These are phyloP conservation scores for Dendrocalamus sinicus DNA, from an alignment of 176 grass and related monocot species.

Conservation along the genomic window DNA sequence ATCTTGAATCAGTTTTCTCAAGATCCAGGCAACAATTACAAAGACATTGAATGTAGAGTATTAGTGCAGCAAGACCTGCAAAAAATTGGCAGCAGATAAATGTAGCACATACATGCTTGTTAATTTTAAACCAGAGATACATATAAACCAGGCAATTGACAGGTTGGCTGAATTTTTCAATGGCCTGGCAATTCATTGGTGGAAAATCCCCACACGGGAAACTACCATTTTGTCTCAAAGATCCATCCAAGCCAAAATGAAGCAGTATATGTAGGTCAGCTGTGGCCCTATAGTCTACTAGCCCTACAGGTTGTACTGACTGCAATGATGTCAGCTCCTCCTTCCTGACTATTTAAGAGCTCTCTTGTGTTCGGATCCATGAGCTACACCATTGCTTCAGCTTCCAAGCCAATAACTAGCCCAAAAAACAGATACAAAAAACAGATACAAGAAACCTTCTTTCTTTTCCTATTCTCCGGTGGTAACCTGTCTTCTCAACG, in stretches of 20 bases:
- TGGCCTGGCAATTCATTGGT: background rate
- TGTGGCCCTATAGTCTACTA: background rate
- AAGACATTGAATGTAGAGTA: background rate
- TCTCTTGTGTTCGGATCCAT: constrained; percentile 40
- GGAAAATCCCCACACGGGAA: background rate
- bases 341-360: constrained; percentile 60
- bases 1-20: background rate
- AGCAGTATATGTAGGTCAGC: background rate
- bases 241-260: background rate
- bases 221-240: background rate
- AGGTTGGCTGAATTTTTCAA: background rate
- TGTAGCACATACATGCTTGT: background rate
- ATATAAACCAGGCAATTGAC: background rate
- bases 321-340: constrained; percentile 57
- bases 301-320: constrained; percentile 27
- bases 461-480: background rate
- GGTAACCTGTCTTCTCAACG: background rate
- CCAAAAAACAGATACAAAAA: background rate
- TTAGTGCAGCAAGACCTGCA: background rate
- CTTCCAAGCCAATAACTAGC: background rate
- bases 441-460: background rate
- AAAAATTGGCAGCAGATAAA: background rate
- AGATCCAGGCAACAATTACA: background rate
- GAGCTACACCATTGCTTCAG: constrained; percentile 12
- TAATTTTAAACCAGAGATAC: background rate